phyloP scores from a whole-genome alignment of 176 grass and related monocot species.

The Poa pratensis region DNA sequence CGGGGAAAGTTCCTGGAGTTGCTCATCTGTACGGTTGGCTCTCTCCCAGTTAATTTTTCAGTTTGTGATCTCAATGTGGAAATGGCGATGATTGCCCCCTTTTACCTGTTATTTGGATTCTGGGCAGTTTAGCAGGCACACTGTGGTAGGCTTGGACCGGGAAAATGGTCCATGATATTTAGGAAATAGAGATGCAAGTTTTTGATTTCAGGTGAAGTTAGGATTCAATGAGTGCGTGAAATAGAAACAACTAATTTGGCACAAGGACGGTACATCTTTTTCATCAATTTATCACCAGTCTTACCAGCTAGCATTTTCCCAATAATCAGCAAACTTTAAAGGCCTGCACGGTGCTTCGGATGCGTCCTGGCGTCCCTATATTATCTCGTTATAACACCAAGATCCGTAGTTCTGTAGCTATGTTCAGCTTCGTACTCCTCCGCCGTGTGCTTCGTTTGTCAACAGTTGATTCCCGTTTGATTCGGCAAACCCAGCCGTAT shows the following conservation, averaged over 20 bases:
- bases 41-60: background rate
- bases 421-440: background rate
- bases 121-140: background rate
- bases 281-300: too few species aligned
- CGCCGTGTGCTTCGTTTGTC: conserved; percentile 6
- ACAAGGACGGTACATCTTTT: background rate
- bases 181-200: background rate
- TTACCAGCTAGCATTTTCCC: background rate
- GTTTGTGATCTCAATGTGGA: conserved; percentile 5
- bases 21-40: background rate
- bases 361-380: conserved; percentile 7
- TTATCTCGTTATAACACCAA: conserved; percentile 15
- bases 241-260: background rate
- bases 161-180: background rate
- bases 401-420: conserved; percentile 3
- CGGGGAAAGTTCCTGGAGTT: background rate
- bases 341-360: conserved; percentile 14
- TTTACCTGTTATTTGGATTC: background rate
- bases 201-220: background rate
- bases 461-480: conserved; percentile 11
- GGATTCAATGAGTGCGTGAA: background rate
- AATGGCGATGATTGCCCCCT: background rate
- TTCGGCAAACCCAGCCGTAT: conserved; percentile 24
- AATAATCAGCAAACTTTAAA: background rate
- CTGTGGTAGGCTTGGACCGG: background rate